Percentiles rank a stretch among this genome's conserved stretches.
These are phyloP conservation scores for Flagelloscypha sp. DNA, from an alignment of 768 basidiomycete species.

Conservation along the genomic window DNA sequence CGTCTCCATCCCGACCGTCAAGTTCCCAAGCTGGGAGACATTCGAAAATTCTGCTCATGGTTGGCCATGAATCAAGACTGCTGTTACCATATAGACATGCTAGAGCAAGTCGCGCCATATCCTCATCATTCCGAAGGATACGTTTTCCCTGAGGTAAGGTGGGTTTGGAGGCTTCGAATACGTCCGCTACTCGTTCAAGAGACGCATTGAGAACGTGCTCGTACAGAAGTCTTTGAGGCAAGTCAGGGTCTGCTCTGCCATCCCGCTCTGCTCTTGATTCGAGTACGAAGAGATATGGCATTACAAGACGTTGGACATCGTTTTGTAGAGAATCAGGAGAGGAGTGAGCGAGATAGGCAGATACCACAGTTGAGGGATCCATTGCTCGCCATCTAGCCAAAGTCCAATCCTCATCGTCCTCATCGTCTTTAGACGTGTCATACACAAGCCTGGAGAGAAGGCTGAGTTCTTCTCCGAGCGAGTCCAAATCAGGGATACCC, in stretches of 20 bases:
- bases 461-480: slow-evolving; percentile 85
- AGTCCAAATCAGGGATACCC: slow-evolving; percentile 70
- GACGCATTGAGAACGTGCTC: slow-evolving; percentile 65
- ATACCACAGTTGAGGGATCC: slow-evolving; percentile 55
- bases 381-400: slow-evolving; percentile 66
- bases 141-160: slow-evolving; percentile 65
- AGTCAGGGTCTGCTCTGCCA: slow-evolving; percentile 56
- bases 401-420: slow-evolving; percentile 59
- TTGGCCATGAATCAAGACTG: slow-evolving; percentile 62
- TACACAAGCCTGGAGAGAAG: slow-evolving; percentile 84
- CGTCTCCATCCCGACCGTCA: slow-evolving; percentile 38
- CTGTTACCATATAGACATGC: slow-evolving; percentile 83
- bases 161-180: slow-evolving; percentile 91
- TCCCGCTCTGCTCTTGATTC: slow-evolving; percentile 81
- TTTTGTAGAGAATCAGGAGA: slow-evolving; percentile 52
- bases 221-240: slow-evolving; percentile 60
- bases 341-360: slow-evolving; percentile 70
- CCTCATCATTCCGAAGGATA: slow-evolving; percentile 73
- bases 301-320: slow-evolving; percentile 69
- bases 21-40: slow-evolving; percentile 90
- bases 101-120: slow-evolving; percentile 79
- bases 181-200: slow-evolving; percentile 56
- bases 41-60: slow-evolving; percentile 90
- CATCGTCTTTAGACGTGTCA: slow-evolving; percentile 48
- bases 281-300: slow-evolving; percentile 90